phyloP scores from a whole-genome alignment of 1,284 basidiomycete species.

The Phaffia rhodozyma region DNA sequence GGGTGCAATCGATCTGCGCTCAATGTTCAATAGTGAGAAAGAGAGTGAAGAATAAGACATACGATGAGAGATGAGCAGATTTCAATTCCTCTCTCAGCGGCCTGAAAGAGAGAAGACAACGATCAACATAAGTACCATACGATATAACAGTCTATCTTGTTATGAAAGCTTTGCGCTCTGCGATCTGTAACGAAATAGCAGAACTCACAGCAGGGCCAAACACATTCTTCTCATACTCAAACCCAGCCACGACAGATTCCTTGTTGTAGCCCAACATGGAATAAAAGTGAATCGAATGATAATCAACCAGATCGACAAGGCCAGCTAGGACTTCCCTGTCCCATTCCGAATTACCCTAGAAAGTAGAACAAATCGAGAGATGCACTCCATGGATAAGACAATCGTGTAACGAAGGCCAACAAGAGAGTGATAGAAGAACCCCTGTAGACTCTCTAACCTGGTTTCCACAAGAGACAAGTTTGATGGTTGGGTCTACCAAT shows the following conservation, averaged over 20 bases:
- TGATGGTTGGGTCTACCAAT: slow-evolving; percentile 48
- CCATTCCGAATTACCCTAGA: slow-evolving; percentile 33
- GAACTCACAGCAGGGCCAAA: slow-evolving; percentile 34
- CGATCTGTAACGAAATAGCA: not conserved
- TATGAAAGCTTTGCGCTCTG: too few relatives aligned
- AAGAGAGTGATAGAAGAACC: not conserved
- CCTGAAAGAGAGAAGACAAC: slow-evolving; percentile 16
- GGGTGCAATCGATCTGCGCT: too few relatives aligned
- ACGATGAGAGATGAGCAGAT: slow-evolving; percentile 35
- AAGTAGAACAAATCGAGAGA: not conserved
- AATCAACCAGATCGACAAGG: slow-evolving; percentile 31
- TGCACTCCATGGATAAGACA: not conserved
- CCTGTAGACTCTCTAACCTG: slow-evolving; percentile 30
- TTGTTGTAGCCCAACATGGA: slow-evolving; percentile 24
- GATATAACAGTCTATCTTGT: not conserved
- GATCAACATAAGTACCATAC: not conserved
- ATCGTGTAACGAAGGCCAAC: too few relatives aligned
- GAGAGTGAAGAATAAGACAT: too few relatives aligned
- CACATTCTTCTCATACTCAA: slow-evolving; percentile 38
- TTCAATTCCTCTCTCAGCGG: slow-evolving; percentile 36
- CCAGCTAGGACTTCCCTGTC: slow-evolving; percentile 34
- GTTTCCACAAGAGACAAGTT: slow-evolving; percentile 50
- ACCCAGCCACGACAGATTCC: slow-evolving; percentile 21
- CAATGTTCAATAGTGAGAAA: too few relatives aligned
- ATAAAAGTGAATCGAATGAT: slow-evolving; percentile 37